Percentiles rank a stretch among this genome's conserved stretches.
These are phyloP conservation scores for Avena atlantica DNA, from an alignment of 176 grass and related monocot genomes.

Conservation along the genomic window DNA sequence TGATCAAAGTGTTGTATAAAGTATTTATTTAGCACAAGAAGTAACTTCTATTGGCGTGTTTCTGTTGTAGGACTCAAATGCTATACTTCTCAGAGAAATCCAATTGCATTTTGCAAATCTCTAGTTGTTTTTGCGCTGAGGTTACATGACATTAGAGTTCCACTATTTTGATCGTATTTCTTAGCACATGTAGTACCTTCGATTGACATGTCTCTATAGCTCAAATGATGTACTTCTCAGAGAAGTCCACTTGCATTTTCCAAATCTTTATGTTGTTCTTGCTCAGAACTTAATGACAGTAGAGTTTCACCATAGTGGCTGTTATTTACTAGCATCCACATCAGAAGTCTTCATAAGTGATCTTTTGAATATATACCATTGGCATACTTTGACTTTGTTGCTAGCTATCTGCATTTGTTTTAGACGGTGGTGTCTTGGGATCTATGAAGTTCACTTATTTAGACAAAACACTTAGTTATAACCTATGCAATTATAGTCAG, in stretches of 20 bases:
- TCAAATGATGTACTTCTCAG: background rate
- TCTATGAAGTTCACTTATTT: background rate
- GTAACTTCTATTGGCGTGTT: background rate
- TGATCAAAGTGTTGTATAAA: background rate
- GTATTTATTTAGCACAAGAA: background rate
- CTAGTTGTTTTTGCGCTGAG: background rate
- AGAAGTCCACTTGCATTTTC: background rate
- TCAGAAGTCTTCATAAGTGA: no score
- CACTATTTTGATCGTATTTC: background rate
- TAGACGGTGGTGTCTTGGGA: no score
- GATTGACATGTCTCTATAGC: background rate
- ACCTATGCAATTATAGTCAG: background rate
- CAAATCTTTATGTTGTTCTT: background rate
- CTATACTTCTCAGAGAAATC: background rate
- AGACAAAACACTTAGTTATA: slow-evolving; percentile 1
- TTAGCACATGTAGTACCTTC: background rate
- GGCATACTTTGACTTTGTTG: no score
- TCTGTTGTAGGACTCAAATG: background rate
- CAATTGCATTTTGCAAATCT: background rate
- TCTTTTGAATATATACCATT: no score
- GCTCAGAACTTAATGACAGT: no score
- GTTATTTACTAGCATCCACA: no score
- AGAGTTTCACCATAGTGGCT: no score
- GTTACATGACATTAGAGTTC: background rate
- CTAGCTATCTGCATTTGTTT: no score